Evolutionary conservation across 1,139 yeast species (phyloP), one percentile per base, ranked within the genome.

Genomic region (Kodamaea sp.): DNA sequence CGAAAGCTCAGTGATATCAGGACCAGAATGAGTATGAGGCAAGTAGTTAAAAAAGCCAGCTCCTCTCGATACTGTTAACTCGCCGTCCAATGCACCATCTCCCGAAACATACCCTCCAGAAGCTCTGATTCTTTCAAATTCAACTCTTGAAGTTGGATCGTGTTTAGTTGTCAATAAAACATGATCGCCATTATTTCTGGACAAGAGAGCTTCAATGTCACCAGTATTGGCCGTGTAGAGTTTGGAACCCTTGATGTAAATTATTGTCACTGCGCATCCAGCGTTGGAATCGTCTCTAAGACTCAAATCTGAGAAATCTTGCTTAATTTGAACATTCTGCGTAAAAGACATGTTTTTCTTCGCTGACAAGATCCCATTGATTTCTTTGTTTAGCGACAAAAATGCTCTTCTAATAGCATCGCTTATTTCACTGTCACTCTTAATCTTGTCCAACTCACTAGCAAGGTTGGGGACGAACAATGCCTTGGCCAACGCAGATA

Each of bases 71-170:
- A 89, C 85, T 32, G 80, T 82, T 16, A 88, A 73, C 24, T 78
- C 82, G 28, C 94, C 95, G 57, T 90, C 96, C 31, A 92, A 72
- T 39, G 82, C 80, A 39, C 95, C 96, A 50, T 84, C 85, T 10
- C 88, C 84, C 3, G 88, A 78, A 12, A 92, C 96, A 53, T 76
- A 83, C 1, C 97, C 97, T 32, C 97, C 97, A 14, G 95, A 79
- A 2, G 87, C 86, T 50, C 97, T 72, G 32, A 94, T 87, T 50
- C 96, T 70, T 47, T 86, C 94, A 50, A 90, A 83, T 55, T 92
- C 98, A 20, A 70, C 70, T 29, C 87, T 72, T 29, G 75, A 78
- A 5, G 95, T 83, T 5, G 97, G 96, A 42, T 83, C 89, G 55
- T 92, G 97, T 36, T 84, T 80, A 20, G 76, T 80, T 1, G 96